Evolutionary conservation across 2,329 filamentous ascomycete species (phyloP).

Genomic region (Trichoderma koningiopsis): DNA sequence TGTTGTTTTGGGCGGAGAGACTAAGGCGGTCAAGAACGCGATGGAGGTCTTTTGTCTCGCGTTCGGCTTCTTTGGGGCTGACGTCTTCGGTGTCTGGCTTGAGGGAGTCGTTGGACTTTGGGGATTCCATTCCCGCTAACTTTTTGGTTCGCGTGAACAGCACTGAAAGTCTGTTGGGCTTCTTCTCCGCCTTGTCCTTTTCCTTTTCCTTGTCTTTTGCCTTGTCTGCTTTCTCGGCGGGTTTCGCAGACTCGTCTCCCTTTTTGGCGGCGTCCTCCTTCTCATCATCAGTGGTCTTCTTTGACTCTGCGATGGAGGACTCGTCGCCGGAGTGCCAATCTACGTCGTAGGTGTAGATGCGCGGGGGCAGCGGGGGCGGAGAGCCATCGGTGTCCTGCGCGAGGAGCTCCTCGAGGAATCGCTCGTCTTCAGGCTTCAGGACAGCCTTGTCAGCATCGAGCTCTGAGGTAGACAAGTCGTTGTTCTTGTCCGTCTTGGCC

Average conservation of each 20-base stretch:
- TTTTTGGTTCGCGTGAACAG: conserved; percentile 45
- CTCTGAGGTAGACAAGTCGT: conserved; percentile 35
- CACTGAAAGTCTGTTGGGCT: conserved; percentile 40
- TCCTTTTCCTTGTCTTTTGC: conserved; percentile 36
- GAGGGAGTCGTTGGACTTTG: conserved; percentile 36
- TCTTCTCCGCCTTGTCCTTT: conserved; percentile 38
- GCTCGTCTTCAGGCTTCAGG: conserved; percentile 59
- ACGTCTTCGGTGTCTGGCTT: conserved; percentile 41
- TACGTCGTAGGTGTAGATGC: conserved; percentile 53
- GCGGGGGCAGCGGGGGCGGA: conserved; percentile 59
- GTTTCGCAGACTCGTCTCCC: conserved; percentile 36
- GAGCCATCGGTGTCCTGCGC: conserved; percentile 43
- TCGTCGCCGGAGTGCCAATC: conserved; percentile 47
- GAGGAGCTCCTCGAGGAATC: conserved; percentile 59
- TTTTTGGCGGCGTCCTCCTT: conserved; percentile 23
- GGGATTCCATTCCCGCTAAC: conserved; percentile 29
- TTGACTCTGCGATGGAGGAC: conserved; percentile 33
- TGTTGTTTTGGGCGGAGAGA: conserved; percentile 80
- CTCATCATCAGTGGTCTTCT: conserved; percentile 27
- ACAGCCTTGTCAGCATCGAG: conserved; percentile 44
- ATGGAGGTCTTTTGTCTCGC: conserved; percentile 71
- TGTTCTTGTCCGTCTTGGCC: conserved; percentile 24
- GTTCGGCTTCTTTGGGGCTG: conserved; percentile 45
- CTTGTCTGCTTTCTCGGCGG: conserved; percentile 34
- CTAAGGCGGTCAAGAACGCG: conserved; percentile 82